Evolutionary conservation across 2,329 filamentous ascomycete species (phyloP), one percentile per base, ranked within the genome.

Genomic region (Penicillium corylophilum): DNA sequence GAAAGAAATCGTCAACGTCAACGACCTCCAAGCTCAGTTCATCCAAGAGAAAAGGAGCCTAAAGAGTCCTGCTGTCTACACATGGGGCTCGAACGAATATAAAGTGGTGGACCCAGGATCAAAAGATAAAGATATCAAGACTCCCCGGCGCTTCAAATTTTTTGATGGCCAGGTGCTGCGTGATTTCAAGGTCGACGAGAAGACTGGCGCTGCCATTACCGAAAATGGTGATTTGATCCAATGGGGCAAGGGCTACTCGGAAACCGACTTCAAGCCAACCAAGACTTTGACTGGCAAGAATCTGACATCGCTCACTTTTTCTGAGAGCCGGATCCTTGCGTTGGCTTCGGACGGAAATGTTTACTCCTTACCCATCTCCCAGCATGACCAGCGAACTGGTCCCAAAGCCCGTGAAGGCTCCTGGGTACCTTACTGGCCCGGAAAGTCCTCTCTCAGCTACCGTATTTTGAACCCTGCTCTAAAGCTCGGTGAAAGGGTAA

Each of bases 171-270:
- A 90, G 71, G 72, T 96, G 15, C 77, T 99, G 38, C 82, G 93
- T 44, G 94, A 96, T 67, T 77, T 97, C 57, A 96, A 95, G 74
- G 75, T 97, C 44, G 89, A 91, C 53, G 81, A 84, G 48, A 83
- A 84, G 36, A 92, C 95, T 67, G 94, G 90, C 8, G 93, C 86
- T 4, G 94, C 94, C 9, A 86, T 97, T 36, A 87, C 86, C 4
- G 92, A 96, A 68, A 85, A 87, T 56, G 94, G 94, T 4, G 88
- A 97, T 68, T 71, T 99, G 40, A 78, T 96, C 12, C 92, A 97
- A 74, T 99, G 94, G 94, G 94, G 94, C 1, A 79, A 80, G 3
- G 89, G 80, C 3, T 96, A 87, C 68, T 87, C 87, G 6, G 79
- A 82, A 49, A 79, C 83, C 4, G 77, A 83, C 26, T 81, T 77